These are phyloP conservation scores for Pachyrhizus erosus DNA, from an alignment of 306 rosid genomes.

Conservation along the genomic window DNA sequence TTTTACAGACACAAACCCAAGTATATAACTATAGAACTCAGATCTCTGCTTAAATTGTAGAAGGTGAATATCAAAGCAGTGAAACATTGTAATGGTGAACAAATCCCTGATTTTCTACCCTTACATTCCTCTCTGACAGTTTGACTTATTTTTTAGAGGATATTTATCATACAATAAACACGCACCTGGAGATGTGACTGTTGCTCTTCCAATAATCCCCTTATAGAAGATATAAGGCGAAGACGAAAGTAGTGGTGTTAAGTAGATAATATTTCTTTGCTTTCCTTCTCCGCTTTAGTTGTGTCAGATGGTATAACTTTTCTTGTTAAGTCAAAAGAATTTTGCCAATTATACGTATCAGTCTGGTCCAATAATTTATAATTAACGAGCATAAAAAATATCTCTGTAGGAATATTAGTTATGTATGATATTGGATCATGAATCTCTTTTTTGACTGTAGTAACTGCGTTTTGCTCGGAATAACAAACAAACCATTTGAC, in stretches of 20 bases:
- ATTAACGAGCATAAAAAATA: background rate
- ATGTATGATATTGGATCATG: background rate
- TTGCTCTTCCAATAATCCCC: background rate
- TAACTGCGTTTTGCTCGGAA: background rate
- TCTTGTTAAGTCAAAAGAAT: background rate
- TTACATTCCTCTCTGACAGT: background rate
- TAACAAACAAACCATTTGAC: background rate
- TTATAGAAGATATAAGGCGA: background rate
- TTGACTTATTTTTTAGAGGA: background rate
- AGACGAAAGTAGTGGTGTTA: background rate
- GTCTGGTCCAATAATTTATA: background rate
- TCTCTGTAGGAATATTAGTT: background rate
- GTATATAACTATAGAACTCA: background rate
- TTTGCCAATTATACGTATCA: background rate
- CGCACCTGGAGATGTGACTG: background rate
- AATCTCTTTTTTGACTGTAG: background rate
- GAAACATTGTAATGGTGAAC: background rate
- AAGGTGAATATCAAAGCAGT: constrained; percentile 28
- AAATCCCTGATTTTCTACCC: background rate
- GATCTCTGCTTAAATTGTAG: background rate
- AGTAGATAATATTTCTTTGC: background rate
- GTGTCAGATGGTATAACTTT: background rate
- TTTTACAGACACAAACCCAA: background rate
- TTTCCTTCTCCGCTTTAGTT: background rate
- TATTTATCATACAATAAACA: background rate